Percentiles rank a stretch among this genome's conserved stretches.
These are phyloP conservation scores for Astrocystis sublimbata DNA, from an alignment of 495 filamentous ascomycete species.

Conservation along the genomic window DNA sequence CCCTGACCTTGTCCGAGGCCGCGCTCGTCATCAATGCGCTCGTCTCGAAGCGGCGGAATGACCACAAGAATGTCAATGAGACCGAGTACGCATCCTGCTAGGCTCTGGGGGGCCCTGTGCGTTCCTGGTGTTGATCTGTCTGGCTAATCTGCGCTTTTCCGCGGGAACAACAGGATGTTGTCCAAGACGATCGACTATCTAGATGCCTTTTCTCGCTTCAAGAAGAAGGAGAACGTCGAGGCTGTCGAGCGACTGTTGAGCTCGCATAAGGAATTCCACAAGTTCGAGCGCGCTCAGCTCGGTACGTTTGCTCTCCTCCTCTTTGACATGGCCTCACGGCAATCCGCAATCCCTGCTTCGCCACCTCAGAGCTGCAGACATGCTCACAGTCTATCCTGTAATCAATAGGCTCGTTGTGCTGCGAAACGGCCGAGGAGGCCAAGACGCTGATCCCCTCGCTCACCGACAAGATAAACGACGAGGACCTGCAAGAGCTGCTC, in stretches of 20 bases:
- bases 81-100: slow-evolving; percentile 53
- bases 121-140: background rate
- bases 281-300: slow-evolving; percentile 91
- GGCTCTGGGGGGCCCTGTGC: no score
- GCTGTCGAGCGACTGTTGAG: slow-evolving; percentile 82
- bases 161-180: slow-evolving; percentile 59
- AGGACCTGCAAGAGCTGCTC: slow-evolving; percentile 80
- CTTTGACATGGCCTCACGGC: background rate
- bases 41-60: slow-evolving; percentile 67
- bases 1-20: slow-evolving; percentile 87
- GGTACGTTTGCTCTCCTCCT: slow-evolving; percentile 65
- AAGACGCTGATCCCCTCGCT: slow-evolving; percentile 94
- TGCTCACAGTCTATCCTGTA: slow-evolving; percentile 13
- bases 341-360: no score
- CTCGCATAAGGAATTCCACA: slow-evolving; percentile 73
- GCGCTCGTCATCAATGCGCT: slow-evolving; percentile 86
- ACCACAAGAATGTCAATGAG: slow-evolving; percentile 65
- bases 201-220: slow-evolving; percentile 90
- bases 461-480: slow-evolving; percentile 81
- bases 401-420: slow-evolving; percentile 77
- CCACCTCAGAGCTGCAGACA: background rate
- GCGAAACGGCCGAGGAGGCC: slow-evolving; percentile 89
- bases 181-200: slow-evolving; percentile 88
- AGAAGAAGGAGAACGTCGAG: slow-evolving; percentile 89
- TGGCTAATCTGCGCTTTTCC: slow-evolving; percentile 8